A percentile compares a stretch with the other conserved stretches of the same genome.
Evolutionary conservation across 768 basidiomycete species (phyloP).

Genomic region (Russula emetica): DNA sequence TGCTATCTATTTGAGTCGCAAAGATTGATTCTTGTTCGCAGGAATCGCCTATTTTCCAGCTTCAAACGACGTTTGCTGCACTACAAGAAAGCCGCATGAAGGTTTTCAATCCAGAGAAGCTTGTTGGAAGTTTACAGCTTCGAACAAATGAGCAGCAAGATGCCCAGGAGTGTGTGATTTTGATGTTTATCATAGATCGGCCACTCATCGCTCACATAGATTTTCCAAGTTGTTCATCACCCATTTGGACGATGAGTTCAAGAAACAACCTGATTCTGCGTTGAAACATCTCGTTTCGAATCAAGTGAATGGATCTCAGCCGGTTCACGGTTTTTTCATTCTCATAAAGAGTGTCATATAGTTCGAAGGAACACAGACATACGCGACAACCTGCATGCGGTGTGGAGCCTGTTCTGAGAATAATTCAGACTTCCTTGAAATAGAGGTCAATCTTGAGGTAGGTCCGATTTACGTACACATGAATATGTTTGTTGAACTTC

Average conservation of each 20-base stretch:
- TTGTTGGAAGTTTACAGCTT: conserved; percentile 81
- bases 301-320: conserved; percentile 48
- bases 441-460: conserved; percentile 83
- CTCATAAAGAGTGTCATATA: conserved; percentile 39
- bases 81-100: conserved; percentile 67
- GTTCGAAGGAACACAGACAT: conserved; percentile 86
- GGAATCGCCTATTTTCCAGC: conserved; percentile 76
- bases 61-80: conserved; percentile 79
- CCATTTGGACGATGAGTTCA: conserved; percentile 81
- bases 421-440: conserved; percentile 72
- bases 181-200: background rate
- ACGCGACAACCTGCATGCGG: conserved; percentile 69
- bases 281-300: conserved; percentile 67
- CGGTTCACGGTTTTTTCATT: background rate
- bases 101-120: conserved; percentile 77
- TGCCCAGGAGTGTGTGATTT: conserved; percentile 76
- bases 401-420: conserved; percentile 70
- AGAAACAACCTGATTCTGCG: conserved; percentile 62
- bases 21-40: conserved; percentile 31
- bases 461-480: conserved; percentile 15
- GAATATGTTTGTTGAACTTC: background rate
- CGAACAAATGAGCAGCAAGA: conserved; percentile 89
- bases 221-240: conserved; percentile 95
- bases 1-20: background rate
- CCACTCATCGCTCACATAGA: conserved; percentile 39